These are phyloP conservation scores for Elsinoe necatrix DNA, from an alignment of 2,329 filamentous ascomycete genomes.

Conservation along the genomic window DNA sequence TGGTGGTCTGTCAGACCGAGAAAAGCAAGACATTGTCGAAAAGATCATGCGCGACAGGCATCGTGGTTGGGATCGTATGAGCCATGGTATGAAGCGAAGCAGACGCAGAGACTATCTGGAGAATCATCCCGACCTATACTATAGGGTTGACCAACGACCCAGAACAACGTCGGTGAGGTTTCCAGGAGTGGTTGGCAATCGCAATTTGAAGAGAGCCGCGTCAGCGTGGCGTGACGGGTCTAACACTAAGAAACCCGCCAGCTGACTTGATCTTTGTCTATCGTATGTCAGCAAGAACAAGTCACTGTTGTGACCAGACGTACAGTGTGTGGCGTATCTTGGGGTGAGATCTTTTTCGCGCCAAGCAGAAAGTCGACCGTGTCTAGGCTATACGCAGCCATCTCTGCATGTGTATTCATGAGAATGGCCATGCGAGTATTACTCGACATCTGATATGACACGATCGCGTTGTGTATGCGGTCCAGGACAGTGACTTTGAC, in stretches of 20 bases:
- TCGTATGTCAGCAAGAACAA: not conserved
- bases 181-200: too few relatives aligned
- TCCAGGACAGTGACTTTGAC: not conserved
- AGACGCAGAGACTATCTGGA: too few relatives aligned
- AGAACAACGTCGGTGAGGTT: too few relatives aligned
- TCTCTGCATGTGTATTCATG: not conserved
- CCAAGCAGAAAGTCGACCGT: not conserved
- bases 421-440: constrained; percentile 5
- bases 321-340: constrained; percentile 2
- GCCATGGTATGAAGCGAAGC: too few relatives aligned
- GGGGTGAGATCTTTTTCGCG: not conserved
- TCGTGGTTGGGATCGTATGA: too few relatives aligned
- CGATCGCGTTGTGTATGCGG: constrained; percentile 6
- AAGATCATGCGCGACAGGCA: too few relatives aligned
- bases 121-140: too few relatives aligned
- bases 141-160: too few relatives aligned
- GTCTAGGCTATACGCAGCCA: constrained; percentile 4
- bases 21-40: too few relatives aligned
- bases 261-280: not conserved
- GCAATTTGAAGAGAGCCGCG: too few relatives aligned
- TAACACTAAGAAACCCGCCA: constrained; percentile 1
- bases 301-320: not conserved
- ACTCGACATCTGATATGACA: not conserved
- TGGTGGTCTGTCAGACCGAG: too few relatives aligned
- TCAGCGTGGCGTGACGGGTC: not conserved